These are phyloP conservation scores for Phytomonas serpens DNA, from an alignment of 208 protist species.

Conservation along the genomic window DNA sequence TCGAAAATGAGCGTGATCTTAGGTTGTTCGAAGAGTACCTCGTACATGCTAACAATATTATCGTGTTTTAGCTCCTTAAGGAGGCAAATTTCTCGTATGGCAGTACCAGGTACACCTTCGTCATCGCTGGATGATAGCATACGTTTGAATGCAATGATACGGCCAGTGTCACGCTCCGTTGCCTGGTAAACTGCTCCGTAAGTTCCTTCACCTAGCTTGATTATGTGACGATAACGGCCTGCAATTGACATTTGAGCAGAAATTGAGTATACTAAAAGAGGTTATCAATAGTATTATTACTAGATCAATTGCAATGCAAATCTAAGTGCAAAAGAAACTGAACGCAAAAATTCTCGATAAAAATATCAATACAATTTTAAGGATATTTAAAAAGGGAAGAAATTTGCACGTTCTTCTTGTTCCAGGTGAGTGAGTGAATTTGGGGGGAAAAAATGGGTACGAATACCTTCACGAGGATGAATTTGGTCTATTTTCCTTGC, in stretches of 20 bases:
- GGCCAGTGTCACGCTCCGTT: constrained; percentile 60
- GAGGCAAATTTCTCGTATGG: constrained; percentile 90
- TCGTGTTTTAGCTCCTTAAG: constrained; percentile 94
- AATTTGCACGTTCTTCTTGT: not conserved
- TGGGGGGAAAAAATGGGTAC: not conserved
- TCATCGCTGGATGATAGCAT: constrained; percentile 81
- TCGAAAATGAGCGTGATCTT: constrained; percentile 98
- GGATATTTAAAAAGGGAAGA: not conserved
- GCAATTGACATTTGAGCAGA: constrained; percentile 51
- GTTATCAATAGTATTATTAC: not conserved
- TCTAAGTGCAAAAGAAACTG: not conserved
- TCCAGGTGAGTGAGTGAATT: not conserved
- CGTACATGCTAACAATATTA: constrained; percentile 91
- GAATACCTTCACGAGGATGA: not conserved
- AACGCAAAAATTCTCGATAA: not conserved
- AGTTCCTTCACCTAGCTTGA: constrained; percentile 96
- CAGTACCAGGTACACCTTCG: constrained; percentile 85
- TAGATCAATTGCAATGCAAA: constrained; percentile 2
- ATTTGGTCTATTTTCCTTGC: not conserved
- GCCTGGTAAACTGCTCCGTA: constrained; percentile 98
- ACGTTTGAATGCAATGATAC: constrained; percentile 86
- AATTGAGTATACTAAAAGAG: not conserved
- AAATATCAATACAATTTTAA: not conserved
- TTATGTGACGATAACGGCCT: constrained; percentile 84
- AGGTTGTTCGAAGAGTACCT: constrained; percentile 95